Evolutionary conservation across 2,329 filamentous ascomycete species (phyloP), one percentile per base, ranked within the genome.

Genomic region (Cyphellophora attinorum): DNA sequence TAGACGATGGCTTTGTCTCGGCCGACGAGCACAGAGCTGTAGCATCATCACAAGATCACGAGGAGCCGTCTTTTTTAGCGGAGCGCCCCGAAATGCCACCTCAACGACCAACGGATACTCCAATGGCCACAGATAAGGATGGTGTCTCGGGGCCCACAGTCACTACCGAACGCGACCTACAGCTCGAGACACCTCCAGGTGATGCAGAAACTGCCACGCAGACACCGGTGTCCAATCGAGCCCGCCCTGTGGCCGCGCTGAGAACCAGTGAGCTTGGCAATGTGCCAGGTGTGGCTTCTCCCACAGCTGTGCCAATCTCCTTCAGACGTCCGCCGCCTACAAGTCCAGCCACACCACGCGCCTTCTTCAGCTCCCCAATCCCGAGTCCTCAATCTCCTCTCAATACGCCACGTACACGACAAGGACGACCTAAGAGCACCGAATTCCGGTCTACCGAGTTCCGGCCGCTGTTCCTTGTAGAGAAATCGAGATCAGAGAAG

Each of bases 381-480:
- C 25, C 51, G 10, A 50, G 57, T 18, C 56, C 57, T n/a, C 55
- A 45, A 12, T 67, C 66, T 5, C 67, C 67, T 16, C 57, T 55
- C 5, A 50, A 56, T 13, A 48, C 53, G 11, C 31, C 50, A 19
- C 46, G 53, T n/a, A 52, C 54, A 10, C 60, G 65, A 19, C 64
- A 67, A 41, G 55, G 57, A 29, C 64, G 69, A 21, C 58, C 63
- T 1, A 60, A 58, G 34, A 74, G 70, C 1, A 60, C 61, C 4
- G 68, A 74, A 41, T 73, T 73, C 51, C 65, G 60, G 40, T 62
- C 58, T 12, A 72, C 72, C 35, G 85, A 91, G 52, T 79, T 88
- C 50, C 79, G 82, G 46, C 88, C 88, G 0, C 62, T 95, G 6
- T 89, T 83, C 57, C 76, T 94, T 14, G 74, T 93, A 5, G 83